Evolutionary conservation across 352 stramenopile genomes (phyloP), one percentile per base, ranked within the genome.

Genomic region (Globisporangium spinosum): DNA sequence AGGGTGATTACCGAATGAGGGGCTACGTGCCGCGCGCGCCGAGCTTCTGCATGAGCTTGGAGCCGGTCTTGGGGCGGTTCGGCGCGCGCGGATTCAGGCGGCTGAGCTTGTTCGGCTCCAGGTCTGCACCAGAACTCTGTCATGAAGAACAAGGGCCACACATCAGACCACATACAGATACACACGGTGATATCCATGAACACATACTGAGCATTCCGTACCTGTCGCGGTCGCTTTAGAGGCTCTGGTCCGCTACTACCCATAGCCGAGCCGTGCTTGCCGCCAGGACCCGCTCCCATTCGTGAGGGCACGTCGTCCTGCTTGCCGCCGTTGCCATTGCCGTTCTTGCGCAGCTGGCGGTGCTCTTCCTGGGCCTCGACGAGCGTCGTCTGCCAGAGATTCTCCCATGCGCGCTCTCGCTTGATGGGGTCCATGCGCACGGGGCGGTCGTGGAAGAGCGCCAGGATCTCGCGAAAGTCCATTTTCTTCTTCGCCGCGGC

Each of bases 11-110:
- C 25, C 15, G 40, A 47, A 29, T 0, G 25, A 58, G 3, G 29
- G 17, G 22, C 55, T 70, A 70, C 8, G 64, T 65, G 43, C 56
- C 64, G 17, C 64, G 64, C 32, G 64, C 71, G 2, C 77, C 77
- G 32, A 93, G 85, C 73, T 93, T 93, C 68, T 90, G 84, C 79
- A 92, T 72, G 47, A 93, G 78, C 58, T 93, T 93, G 9, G 80
- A 89, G 12, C 69, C 66, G 20, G 73, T 70, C 38, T 81, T 80
- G 27, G 69, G 74, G 43, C 76, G 77, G 67, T 27, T 77, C 53
- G 68, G 81, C 77, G 67, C 68, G 49, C 82, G 75, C 32, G 56
- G 29, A 45, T 76, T 77, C 20, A 87, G 43, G 51, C 82, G 78
- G 35, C 72, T 76, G 2, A 76, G 58, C 65, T 92, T 92, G 68